These are phyloP conservation scores for Chiua virens DNA, from an alignment of 768 basidiomycete genomes.

Conservation along the genomic window DNA sequence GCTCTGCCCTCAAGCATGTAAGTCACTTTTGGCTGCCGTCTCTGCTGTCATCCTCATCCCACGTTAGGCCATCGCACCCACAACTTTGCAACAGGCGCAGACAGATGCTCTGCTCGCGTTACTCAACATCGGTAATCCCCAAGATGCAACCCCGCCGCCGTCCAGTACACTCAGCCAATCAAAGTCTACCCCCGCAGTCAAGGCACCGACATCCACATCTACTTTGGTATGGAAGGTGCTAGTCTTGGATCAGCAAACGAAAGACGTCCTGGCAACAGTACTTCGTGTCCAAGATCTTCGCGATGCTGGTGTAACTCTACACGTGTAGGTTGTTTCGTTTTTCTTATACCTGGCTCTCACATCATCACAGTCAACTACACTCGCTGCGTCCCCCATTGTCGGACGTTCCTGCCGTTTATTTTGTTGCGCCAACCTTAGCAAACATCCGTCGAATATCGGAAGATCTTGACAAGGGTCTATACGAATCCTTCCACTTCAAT, in stretches of 20 bases:
- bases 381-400: constrained; percentile 83
- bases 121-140: constrained; percentile 69
- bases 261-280: constrained; percentile 94
- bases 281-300: constrained; percentile 94
- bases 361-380: constrained; percentile 74
- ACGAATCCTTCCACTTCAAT: constrained; percentile 92
- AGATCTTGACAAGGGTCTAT: constrained; percentile 86
- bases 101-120: constrained; percentile 81
- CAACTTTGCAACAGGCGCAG: constrained; percentile 85
- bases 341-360: constrained; percentile 5
- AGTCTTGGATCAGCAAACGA: constrained; percentile 91
- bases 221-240: constrained; percentile 96
- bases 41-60: constrained; percentile 27
- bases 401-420: constrained; percentile 97
- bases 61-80: constrained; percentile 39
- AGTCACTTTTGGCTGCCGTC: constrained; percentile 5
- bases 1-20: constrained; percentile 45
- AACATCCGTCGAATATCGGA: constrained; percentile 92
- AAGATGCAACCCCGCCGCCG: constrained; percentile 37
- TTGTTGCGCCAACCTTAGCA: constrained; percentile 83
- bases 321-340: constrained; percentile 68
- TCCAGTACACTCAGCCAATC: constrained; percentile 10
- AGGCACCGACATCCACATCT: constrained; percentile 51
- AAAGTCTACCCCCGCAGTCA: constrained; percentile 42
- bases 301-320: constrained; percentile 95